Evolutionary conservation across 345 rosid genomes (phyloP), one percentile per base, ranked within the genome.

Genomic region (Citrus mangshanensis): DNA sequence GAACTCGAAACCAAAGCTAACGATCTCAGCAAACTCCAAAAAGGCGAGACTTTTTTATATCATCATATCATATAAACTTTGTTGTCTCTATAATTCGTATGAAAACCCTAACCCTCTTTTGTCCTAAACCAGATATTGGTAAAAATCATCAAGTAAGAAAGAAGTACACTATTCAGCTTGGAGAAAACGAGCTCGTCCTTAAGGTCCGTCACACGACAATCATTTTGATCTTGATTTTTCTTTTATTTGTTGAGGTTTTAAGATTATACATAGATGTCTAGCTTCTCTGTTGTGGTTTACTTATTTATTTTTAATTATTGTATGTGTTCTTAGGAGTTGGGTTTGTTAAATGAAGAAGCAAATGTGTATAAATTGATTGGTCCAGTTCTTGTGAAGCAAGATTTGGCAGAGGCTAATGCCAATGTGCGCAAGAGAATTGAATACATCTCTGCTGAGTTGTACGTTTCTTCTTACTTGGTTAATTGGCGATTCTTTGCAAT

Each of bases 311-410:
- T 40, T 61, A 13, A 19, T 2, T 30, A n/a, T 70, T 58, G n/a
- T 25, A 13, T 22, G 69, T 80, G 74, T 68, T n/a, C 81, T 42
- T 74, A 93, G 99, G 98, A 93, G 88, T 85, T 96, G 89, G 93
- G 91, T 86, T 85, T 93, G 82, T 88, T 94, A 79, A 91, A 84
- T 55, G 97, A 94, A 77, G 98, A 71, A n/a, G 97, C 99, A 19
- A 93, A 94, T 77, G 98, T 96, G 38, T 94, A 89, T 88, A 96
- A 96, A 72, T 81, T 96, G 95, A 94, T 94, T 46, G 98, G 99
- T 58, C 98, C 98, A 1, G 98, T 96, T 74, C 93, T 96, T 24
- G 99, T 94, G 89, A 94, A 94, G 89, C 99, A 96, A 83, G 94
- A 93, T 85, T 80, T 95, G 83, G 99, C 98, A 0, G 97, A 95